phyloP scores from a whole-genome alignment of 2,329 filamentous ascomycete species.

The Ophiocordyceps camponoti-leonardi region DNA sequence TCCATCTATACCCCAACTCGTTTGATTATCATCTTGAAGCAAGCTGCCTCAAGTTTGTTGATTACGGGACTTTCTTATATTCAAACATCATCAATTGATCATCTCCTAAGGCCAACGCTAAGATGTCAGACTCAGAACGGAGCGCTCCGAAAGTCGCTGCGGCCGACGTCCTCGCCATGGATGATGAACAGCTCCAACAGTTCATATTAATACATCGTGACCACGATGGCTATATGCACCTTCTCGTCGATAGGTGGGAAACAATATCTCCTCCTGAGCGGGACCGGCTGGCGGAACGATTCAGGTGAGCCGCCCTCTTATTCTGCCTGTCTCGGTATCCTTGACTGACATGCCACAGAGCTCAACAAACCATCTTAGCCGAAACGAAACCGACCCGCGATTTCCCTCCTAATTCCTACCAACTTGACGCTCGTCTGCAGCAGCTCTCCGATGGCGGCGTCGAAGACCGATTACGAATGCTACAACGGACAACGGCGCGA shows the following conservation, averaged over 20 bases:
- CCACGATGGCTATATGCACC: constrained; percentile 3
- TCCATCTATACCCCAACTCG: too few species aligned
- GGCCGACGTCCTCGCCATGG: constrained; percentile 3
- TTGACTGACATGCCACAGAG: constrained; percentile 1
- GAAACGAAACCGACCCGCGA: neutral
- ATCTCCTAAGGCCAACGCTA: too few species aligned
- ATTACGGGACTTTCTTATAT: too few species aligned
- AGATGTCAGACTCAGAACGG: neutral
- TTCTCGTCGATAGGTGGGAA: constrained; percentile 5
- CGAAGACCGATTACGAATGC: neutral
- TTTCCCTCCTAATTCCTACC: constrained; percentile 7
- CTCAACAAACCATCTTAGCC: neutral
- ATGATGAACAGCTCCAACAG: constrained; percentile 5
- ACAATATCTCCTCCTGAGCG: constrained; percentile 5
- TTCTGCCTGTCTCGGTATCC: neutral
- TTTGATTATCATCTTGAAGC: too few species aligned
- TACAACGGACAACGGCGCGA: neutral
- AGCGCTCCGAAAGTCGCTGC: neutral
- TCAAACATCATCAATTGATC: too few species aligned
- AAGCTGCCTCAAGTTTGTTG: too few species aligned
- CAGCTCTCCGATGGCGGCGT: too few species aligned
- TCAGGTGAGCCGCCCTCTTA: constrained; percentile 3
- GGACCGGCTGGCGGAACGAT: constrained; percentile 4
- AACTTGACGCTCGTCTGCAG: constrained; percentile 6
- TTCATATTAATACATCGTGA: constrained; percentile 6